Evolutionary conservation across 2,329 filamentous ascomycete species (phyloP), one percentile per base, ranked within the genome.

Genomic region (Penicillium sp.): DNA sequence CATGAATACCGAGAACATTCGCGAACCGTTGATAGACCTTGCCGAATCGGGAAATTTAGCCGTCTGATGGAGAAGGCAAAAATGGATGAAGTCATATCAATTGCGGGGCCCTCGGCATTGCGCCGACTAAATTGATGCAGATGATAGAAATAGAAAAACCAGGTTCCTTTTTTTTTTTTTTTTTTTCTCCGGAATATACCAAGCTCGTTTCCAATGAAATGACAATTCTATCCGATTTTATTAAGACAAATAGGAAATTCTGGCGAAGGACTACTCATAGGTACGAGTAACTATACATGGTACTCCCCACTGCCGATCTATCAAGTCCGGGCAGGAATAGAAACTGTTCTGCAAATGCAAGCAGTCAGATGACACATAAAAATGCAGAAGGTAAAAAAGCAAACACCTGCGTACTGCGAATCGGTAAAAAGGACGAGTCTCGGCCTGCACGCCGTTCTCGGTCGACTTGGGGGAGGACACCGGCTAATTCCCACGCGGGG

Each of bases 391-490:
- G 19, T 18, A 42, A n/a, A 54, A 18, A 29, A 28, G 8, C 9
- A 24, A 19, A 37, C 19, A 46, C 11, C 4, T 21, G 14, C 3
- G 13, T 8, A 3, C 23, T 43, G 21, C 39, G 39, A 26, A 43
- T 43, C 42, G 18, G 28, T 9, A 24, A 31, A 29, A 31, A 10
- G 28, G 3, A 31, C 11, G 48, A 43, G 43, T 47, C 39, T 58
- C 55, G 58, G 55, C 10, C 23, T 59, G 52, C 21, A 21, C 26
- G 45, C 54, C 54, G 55, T 46, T 18, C 51, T 60, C 61, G 58
- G 52, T 33, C 37, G 24, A 57, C 47, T 55, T 37, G 42, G 31
- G 21, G 24, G 29, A 34, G 28, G 16, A 29, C 26, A 40, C 48
- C 55, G 61, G 55, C 42, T 55, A 54, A 58, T 49, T 55, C 31